Percentiles rank a stretch among this genome's conserved stretches.
These are phyloP conservation scores for Conticribra weissflogii DNA, from an alignment of 108 stramenopile genomes.

Conservation along the genomic window DNA sequence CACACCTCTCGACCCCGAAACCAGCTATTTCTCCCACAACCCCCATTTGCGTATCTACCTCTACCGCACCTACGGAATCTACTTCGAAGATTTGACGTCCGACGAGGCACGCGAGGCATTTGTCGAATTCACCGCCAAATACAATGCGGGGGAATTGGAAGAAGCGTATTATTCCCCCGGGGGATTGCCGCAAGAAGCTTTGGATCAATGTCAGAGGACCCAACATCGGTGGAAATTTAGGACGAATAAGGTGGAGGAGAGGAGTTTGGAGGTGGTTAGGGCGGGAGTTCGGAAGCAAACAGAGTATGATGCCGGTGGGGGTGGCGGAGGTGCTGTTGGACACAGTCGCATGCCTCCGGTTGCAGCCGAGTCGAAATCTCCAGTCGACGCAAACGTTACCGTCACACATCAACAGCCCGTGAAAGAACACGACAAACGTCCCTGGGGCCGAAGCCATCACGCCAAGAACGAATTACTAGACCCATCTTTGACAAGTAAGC, in stretches of 20 bases:
- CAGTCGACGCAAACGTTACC: too few relatives aligned
- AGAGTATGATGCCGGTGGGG: slow-evolving; percentile 48
- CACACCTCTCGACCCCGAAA: slow-evolving; percentile 58
- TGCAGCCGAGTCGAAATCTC: background rate
- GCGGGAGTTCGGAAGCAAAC: slow-evolving; percentile 77
- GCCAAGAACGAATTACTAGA: slow-evolving; percentile 50
- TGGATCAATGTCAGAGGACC: slow-evolving; percentile 76
- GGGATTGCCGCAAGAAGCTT: slow-evolving; percentile 56
- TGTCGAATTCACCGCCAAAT: slow-evolving; percentile 57
- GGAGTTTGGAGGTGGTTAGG: slow-evolving; percentile 61
- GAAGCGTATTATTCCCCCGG: slow-evolving; percentile 57
- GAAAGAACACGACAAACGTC: slow-evolving; percentile 44
- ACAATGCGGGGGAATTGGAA: slow-evolving; percentile 76
- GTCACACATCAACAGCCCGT: slow-evolving; percentile 17
- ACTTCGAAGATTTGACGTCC: slow-evolving; percentile 75
- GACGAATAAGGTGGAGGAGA: slow-evolving; percentile 57
- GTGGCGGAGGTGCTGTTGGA: background rate
- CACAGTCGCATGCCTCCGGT: background rate
- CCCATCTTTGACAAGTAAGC: slow-evolving; percentile 62
- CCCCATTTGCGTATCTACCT: slow-evolving; percentile 78
- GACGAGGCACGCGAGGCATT: slow-evolving; percentile 68
- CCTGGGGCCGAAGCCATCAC: slow-evolving; percentile 47
- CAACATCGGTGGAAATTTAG: slow-evolving; percentile 78
- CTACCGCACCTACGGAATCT: slow-evolving; percentile 64
- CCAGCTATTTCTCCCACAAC: slow-evolving; percentile 80